Base-by-base conservation (phyloP, 2,329 filamentous ascomycete genomes). In the Stenocarpella maydis region DNA sequence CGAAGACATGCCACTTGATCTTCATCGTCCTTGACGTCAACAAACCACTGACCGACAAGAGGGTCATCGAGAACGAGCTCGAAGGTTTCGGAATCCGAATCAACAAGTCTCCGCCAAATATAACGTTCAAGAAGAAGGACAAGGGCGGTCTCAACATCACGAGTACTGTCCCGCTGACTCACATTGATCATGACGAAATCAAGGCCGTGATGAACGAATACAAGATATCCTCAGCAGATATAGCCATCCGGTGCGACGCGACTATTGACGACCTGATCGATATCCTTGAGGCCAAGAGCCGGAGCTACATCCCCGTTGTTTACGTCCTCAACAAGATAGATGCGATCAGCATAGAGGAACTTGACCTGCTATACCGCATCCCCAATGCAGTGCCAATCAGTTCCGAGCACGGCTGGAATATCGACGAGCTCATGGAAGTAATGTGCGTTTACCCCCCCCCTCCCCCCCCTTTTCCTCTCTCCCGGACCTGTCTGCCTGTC, bases 241-340 rank as follows among this genome's bases (percentile, higher is more conserved):
- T 99, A 77, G 93, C 95, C 58, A 98, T 99, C 80, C 92, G 96
- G 73, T 99, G 96, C 81, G 96, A 99, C 81, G 96, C 96, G 68
- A 99, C 96, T 2, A 90, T 99, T 72, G 96, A 99, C 81, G 96
- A 99, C 80, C 82, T 99, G 73, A 99, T 99, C 78, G 96, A 99
- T 81, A 84, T 99, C 24, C 88, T 99, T 54, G 96, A 99, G 81
- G 95, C 95, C 55, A 97, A 93, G 86, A 94, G 92, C 79, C 89
- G 96, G 81, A 94, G 93, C 79, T 99, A 99, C 80, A 98, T 99
- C 74, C 96, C 96, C n/a, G 96, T 98, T 73, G 93, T 99, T 67
- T 99, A 99, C 83, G 96, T 97, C 50, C 87, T 99, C 76, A 99
- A 99, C 88, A 99, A 99, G 86, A 99, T 99, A 75, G 96, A 99